Base-by-base conservation (phyloP, 2,329 filamentous ascomycete genomes). In the Pseudocercospora eumusae region DNA sequence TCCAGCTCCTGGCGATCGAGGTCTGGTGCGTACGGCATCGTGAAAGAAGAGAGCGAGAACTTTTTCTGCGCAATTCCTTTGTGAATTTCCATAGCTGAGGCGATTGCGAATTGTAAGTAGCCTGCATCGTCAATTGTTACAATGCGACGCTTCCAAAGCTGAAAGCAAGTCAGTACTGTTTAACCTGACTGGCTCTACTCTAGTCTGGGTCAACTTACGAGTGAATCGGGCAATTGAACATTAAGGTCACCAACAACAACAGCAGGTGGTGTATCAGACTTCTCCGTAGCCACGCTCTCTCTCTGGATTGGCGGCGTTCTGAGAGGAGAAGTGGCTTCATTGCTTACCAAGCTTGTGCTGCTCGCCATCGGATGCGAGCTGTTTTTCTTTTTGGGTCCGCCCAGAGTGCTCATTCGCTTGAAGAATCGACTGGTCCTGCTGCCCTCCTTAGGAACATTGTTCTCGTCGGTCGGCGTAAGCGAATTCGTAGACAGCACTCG, bases 141-240 rank as follows among this genome's bases (percentile, higher is more conserved):
- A 71, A 89, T 92, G 63, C 95, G 87, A 59, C 93, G 89, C 80
- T 98, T 99, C 95, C 95, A 99, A 11, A 99, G 83, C 79, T 82
- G 59, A 31, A 18, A 27, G 69, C 21, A 28, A 65, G 56, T 59
- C 25, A 57, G 53, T 60, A 15, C 52, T 36, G 50, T 31, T 25
- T 27, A 33, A 40, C 50, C 18, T 42, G 25, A 54, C 56, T 49
- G 18, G 23, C 52, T 50, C n/a, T 42, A 28, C 15, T 23, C 9
- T 11, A 36, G 20, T 42, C 31, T 27, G 52, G 21, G 49, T 28
- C 13, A 49, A 72, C 80, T 72, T 74, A 82, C 80, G 52, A 99
- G 82, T 59, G 92, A 96, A 74, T 98, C 93, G 0, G 95, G 95
- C 74, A 99, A 97, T 75, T 99, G 95, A 10, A 98, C 91, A 71